A percentile compares a stretch with the other conserved stretches of the same genome.
These are phyloP conservation scores for Dactylellina cionopaga DNA, from an alignment of 2,329 filamentous ascomycete genomes.

Conservation along the genomic window DNA sequence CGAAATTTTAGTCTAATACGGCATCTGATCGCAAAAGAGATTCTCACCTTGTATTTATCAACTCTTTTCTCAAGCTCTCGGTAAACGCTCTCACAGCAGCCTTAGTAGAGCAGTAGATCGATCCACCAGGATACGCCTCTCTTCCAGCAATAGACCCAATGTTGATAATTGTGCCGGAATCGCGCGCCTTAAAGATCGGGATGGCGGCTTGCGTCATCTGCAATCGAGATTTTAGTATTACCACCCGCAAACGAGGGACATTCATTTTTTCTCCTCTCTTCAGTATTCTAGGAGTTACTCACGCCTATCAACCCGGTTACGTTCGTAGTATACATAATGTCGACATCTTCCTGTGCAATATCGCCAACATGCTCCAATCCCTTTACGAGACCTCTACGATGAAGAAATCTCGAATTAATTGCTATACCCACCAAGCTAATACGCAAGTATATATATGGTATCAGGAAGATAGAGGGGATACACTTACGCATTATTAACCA, in stretches of 20 bases:
- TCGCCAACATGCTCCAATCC: conserved; percentile 85
- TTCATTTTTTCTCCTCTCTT: no score
- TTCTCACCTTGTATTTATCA: conserved; percentile 69
- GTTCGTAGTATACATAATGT: conserved; percentile 90
- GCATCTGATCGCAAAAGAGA: not conserved
- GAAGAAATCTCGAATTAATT: not conserved
- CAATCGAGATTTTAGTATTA: conserved; percentile 1
- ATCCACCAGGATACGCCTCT: conserved; percentile 83
- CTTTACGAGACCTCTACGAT: conserved; percentile 80
- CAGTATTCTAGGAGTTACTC: not conserved
- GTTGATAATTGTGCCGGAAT: conserved; percentile 78
- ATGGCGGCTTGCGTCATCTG: conserved; percentile 89
- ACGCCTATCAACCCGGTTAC: conserved; percentile 88
- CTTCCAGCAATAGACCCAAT: conserved; percentile 91
- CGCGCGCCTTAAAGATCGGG: conserved; percentile 78
- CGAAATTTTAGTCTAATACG: conserved; percentile 57
- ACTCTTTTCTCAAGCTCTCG: conserved; percentile 81
- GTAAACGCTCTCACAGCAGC: conserved; percentile 87
- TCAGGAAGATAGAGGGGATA: not conserved
- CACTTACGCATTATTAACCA: conserved; percentile 94
- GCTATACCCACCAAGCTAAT: not conserved
- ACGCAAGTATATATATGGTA: not conserved
- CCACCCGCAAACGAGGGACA: no score
- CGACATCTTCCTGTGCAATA: conserved; percentile 83
- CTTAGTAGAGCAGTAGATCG: conserved; percentile 94